These are phyloP conservation scores for Protomyces arabidopsidicola DNA, from an alignment of 1,139 yeast species.

Conservation along the genomic window DNA sequence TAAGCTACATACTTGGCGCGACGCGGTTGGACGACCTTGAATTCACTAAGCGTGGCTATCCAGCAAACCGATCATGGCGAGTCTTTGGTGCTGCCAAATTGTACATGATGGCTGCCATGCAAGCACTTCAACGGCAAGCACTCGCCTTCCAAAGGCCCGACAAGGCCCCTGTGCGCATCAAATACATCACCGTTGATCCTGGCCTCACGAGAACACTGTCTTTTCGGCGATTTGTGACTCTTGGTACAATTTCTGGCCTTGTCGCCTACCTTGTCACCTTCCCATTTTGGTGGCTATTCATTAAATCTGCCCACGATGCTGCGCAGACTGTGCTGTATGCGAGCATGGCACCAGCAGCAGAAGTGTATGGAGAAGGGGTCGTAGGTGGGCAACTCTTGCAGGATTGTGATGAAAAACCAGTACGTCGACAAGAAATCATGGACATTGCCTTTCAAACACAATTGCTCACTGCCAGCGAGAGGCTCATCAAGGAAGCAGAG, in stretches of 20 bases:
- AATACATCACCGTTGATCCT: conserved; percentile 78
- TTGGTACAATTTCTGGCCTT: conserved; percentile 73
- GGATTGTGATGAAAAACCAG: conserved; percentile 54
- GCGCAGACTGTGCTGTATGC: conserved; percentile 73
- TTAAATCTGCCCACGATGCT: conserved; percentile 72
- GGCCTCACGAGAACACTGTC: conserved; percentile 87
- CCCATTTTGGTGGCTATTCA: conserved; percentile 77
- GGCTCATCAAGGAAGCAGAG: conserved; percentile 56
- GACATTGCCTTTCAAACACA: conserved; percentile 59
- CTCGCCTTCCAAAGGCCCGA: conserved; percentile 58
- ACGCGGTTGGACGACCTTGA: conserved; percentile 64
- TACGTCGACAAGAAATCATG: conserved; percentile 58
- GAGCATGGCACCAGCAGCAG: conserved; percentile 54
- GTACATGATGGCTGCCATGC: conserved; percentile 64
- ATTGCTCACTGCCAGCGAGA: conserved; percentile 60
- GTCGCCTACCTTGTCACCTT: conserved; percentile 60
- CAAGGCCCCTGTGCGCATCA: conserved; percentile 59
- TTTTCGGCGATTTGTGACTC: conserved; percentile 68
- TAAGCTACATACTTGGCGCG: conserved; percentile 67
- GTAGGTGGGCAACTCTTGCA: conserved; percentile 67
- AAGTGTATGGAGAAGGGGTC: conserved; percentile 43
- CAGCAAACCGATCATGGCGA: conserved; percentile 60
- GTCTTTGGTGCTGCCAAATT: conserved; percentile 79
- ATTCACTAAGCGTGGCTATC: conserved; percentile 60
- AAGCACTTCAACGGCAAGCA: conserved; percentile 66